A percentile compares a stretch with the other conserved stretches of the same genome.
phyloP scores from a whole-genome alignment of 2,329 filamentous ascomycete species.

The Apiospora malaysiana region DNA sequence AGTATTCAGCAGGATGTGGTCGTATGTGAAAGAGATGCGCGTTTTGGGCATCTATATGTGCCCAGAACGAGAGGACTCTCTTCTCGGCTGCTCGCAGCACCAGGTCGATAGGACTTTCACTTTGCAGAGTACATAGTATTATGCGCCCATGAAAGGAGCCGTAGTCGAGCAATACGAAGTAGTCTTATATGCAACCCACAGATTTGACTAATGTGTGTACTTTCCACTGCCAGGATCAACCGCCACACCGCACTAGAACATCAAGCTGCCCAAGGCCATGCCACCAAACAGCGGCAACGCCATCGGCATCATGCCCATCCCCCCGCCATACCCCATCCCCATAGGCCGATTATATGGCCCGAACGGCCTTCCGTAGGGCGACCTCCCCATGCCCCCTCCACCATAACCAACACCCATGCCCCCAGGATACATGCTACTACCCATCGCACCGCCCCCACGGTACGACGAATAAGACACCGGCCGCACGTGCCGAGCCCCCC shows the following conservation, averaged over 20 bases:
- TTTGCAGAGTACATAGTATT: no score
- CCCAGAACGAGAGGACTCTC: no score
- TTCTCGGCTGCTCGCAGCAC: no score
- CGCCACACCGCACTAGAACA: neutral
- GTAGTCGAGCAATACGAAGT: no score
- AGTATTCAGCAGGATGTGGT: no score
- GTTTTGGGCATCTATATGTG: no score
- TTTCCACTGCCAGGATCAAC: no score
- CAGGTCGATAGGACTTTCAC: no score
- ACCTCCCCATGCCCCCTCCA: neutral
- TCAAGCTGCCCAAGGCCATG: neutral
- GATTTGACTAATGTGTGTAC: no score
- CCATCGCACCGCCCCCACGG: neutral
- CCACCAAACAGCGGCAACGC: constrained; percentile 4
- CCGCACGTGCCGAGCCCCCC: neutral
- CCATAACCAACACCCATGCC: neutral
- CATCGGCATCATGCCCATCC: constrained; percentile 6
- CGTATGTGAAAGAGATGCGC: no score
- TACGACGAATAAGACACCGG: neutral
- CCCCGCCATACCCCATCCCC: constrained; percentile 3
- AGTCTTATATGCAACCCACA: neutral
- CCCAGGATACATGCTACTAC: neutral
- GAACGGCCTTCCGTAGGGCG: neutral
- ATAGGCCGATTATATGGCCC: neutral
- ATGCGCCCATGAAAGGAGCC: no score